Percentiles rank a stretch among this genome's conserved stretches.
These are phyloP conservation scores for Sporothrix brunneoviolacea DNA, from an alignment of 2,329 filamentous ascomycete genomes.

Conservation along the genomic window DNA sequence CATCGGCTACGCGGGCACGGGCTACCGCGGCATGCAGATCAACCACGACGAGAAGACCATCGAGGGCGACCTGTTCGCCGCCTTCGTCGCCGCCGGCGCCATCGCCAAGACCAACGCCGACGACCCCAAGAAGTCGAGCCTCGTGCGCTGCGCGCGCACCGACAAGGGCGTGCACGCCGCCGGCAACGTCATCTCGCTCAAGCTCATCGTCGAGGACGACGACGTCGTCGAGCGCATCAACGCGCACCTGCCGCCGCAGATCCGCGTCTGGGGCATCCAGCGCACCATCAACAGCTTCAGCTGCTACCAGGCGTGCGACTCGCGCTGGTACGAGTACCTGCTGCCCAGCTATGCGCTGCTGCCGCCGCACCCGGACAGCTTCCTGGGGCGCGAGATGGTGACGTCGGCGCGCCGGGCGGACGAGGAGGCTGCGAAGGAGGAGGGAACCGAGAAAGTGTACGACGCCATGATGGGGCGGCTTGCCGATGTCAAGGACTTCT, in stretches of 20 bases:
- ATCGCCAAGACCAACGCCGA: slow-evolving; percentile 96
- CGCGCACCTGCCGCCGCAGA: slow-evolving; percentile 73
- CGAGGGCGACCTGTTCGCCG: slow-evolving; percentile 88
- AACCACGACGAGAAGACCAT: slow-evolving; percentile 80
- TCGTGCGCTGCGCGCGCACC: slow-evolving; percentile 88
- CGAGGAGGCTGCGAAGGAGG: slow-evolving; percentile 43
- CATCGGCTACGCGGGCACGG: slow-evolving; percentile 91
- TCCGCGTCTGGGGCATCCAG: slow-evolving; percentile 90
- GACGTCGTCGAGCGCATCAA: slow-evolving; percentile 91
- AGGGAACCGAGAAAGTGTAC: slow-evolving; percentile 54
- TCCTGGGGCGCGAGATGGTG: slow-evolving; percentile 74
- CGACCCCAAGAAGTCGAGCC: slow-evolving; percentile 91
- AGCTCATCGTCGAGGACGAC: slow-evolving; percentile 88
- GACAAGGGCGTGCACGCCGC: slow-evolving; percentile 97
- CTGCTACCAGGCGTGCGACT: slow-evolving; percentile 91
- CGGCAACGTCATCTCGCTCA: slow-evolving; percentile 89
- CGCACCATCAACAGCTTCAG: slow-evolving; percentile 86
- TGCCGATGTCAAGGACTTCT: slow-evolving; percentile 73
- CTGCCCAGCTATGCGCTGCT: slow-evolving; percentile 90
- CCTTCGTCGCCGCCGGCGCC: slow-evolving; percentile 83
- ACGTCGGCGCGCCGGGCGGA: slow-evolving; percentile 54
- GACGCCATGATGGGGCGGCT: slow-evolving; percentile 64
- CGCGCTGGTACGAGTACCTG: slow-evolving; percentile 93
- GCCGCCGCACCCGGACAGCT: slow-evolving; percentile 85
- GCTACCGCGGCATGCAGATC: slow-evolving; percentile 97